Conservation (phyloP, 176 grass and related monocot species). For the Musa acuminata region DNA sequence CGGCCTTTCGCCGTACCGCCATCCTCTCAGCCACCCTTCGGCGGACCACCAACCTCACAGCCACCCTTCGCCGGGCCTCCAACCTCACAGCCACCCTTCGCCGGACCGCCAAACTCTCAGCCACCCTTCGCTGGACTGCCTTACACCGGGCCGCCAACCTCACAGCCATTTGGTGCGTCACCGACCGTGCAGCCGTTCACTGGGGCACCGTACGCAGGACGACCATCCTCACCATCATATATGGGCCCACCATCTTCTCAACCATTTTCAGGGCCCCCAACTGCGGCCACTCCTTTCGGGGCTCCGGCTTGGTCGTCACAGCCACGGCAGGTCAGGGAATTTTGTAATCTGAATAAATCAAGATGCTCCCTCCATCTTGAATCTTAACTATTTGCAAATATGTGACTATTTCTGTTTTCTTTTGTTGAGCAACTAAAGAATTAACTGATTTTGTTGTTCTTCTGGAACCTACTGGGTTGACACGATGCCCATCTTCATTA, state of each 20-base stretch:
- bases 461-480: not conserved
- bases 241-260: not conserved
- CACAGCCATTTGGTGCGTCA: not conserved
- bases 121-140: not conserved
- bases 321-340: slow-evolving; percentile 9
- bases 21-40: not conserved
- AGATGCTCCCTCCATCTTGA: not conserved
- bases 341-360: not conserved
- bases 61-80: not conserved
- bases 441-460: not conserved
- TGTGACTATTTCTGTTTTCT: not conserved
- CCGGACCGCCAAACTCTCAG: not conserved
- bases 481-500: not conserved
- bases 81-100: not conserved
- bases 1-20: not conserved
- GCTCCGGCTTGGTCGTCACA: slow-evolving; percentile 26
- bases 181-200: not conserved
- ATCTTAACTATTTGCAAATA: not conserved
- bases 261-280: slow-evolving; percentile 18
- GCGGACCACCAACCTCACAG: not conserved
- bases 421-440: not conserved
- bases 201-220: not conserved
- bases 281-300: slow-evolving; percentile 26
- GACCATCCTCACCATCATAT: slow-evolving; percentile 15
- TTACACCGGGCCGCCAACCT: not conserved